phyloP scores from a whole-genome alignment of 371 early-diverging fungal species.

The Mortierella sp. region DNA sequence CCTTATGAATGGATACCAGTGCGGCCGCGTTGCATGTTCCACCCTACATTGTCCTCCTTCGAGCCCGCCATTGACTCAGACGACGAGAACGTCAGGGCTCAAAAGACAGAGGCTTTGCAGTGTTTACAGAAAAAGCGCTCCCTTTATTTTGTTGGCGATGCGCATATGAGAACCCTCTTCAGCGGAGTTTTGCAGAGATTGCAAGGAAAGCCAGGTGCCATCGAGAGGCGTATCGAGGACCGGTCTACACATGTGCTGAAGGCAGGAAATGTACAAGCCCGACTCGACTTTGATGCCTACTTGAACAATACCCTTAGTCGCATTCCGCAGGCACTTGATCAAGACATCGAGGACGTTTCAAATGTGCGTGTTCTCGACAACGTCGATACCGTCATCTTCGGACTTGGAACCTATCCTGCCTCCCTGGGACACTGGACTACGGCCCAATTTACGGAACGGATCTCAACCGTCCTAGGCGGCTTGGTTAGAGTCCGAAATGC shows the following conservation, averaged over 20 bases:
- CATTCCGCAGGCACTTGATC: background rate
- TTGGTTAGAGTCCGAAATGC: constrained; percentile 10
- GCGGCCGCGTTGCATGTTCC: constrained; percentile 27
- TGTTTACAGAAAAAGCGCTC: constrained; percentile 17
- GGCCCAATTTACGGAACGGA: constrained; percentile 13
- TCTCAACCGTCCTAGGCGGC: constrained; percentile 5
- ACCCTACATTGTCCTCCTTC: constrained; percentile 17
- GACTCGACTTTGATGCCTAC: constrained; percentile 11
- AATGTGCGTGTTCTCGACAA: background rate
- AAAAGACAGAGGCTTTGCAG: constrained; percentile 13
- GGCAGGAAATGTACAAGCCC: constrained; percentile 8
- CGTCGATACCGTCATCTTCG: constrained; percentile 28
- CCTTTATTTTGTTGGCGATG: constrained; percentile 36
- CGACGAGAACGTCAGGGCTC: constrained; percentile 1
- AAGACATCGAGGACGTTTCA: background rate
- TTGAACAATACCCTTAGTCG: constrained; percentile 10
- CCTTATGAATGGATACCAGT: constrained; percentile 36
- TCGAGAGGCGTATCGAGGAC: constrained; percentile 1
- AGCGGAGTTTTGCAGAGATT: constrained; percentile 26
- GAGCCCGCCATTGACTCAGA: constrained; percentile 9
- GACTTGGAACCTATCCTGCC: constrained; percentile 8
- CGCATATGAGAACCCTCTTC: constrained; percentile 20
- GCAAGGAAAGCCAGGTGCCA: constrained; percentile 21
- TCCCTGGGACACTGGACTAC: constrained; percentile 18
- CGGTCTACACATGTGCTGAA: background rate